These are phyloP conservation scores for Bacidia rubella DNA, from an alignment of 495 filamentous ascomycete genomes.

Conservation along the genomic window DNA sequence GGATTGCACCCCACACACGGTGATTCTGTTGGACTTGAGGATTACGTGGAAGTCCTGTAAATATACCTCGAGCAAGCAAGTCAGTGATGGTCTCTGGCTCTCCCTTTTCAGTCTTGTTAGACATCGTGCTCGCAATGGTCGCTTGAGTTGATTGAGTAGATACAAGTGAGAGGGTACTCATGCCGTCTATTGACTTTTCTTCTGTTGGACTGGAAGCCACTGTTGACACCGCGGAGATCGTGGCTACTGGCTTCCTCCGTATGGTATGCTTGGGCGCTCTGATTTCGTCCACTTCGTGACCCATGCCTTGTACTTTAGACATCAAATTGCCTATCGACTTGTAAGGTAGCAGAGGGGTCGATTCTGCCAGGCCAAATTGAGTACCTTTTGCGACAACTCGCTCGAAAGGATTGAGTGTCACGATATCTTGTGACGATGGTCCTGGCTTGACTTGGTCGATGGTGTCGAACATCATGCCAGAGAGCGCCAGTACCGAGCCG, in stretches of 20 bases:
- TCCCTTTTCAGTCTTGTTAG: not conserved
- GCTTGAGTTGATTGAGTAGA: not conserved
- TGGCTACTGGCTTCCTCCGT: not conserved
- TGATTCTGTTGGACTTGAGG: not conserved
- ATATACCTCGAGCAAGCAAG: not conserved
- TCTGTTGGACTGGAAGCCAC: not conserved
- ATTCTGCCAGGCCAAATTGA: not conserved
- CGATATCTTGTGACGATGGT: not conserved
- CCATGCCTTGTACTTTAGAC: not conserved
- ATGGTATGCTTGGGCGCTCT: not conserved
- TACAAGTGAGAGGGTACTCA: not conserved
- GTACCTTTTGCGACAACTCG: not conserved
- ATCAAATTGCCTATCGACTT: not conserved
- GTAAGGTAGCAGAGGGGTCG: not conserved
- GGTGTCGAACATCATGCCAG: not conserved
- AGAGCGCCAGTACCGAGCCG: not conserved
- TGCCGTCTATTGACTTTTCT: not conserved
- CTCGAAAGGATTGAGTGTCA: not conserved
- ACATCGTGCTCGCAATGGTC: not conserved
- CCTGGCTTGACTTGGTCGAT: not conserved
- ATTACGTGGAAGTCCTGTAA: not conserved
- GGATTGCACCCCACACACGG: not conserved
- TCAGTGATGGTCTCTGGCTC: not conserved
- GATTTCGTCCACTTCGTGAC: not conserved
- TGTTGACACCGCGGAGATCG: too few relatives aligned